phyloP scores from a whole-genome alignment of 2,329 filamentous ascomycete species.

The Coleophoma crateriformis region DNA sequence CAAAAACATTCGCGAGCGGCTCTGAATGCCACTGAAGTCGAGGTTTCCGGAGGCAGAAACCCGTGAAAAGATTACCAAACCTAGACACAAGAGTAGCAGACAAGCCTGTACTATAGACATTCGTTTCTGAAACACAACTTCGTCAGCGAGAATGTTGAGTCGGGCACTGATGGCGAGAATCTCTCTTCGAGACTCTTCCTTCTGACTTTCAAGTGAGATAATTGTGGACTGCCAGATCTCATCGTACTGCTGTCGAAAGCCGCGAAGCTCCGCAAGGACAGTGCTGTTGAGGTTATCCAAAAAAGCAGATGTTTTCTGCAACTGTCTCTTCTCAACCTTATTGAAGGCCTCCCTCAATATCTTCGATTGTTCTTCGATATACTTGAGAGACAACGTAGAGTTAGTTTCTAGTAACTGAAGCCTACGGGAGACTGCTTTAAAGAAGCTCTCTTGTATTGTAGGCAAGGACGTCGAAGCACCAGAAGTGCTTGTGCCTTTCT shows the following conservation, averaged over 20 bases:
- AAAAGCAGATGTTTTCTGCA: slow-evolving; percentile 77
- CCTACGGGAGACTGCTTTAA: slow-evolving; percentile 92
- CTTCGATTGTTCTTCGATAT: slow-evolving; percentile 93
- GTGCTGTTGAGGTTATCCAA: slow-evolving; percentile 82
- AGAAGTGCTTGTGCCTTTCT: slow-evolving; percentile 29
- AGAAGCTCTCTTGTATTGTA: slow-evolving; percentile 94
- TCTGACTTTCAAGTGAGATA: slow-evolving; percentile 82
- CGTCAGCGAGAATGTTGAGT: slow-evolving; percentile 86
- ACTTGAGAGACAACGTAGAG: slow-evolving; percentile 85
- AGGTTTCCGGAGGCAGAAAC: slow-evolving; percentile 32
- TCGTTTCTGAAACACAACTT: slow-evolving; percentile 79
- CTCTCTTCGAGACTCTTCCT: slow-evolving; percentile 77
- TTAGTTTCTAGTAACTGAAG: slow-evolving; percentile 88
- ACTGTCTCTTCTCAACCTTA: slow-evolving; percentile 81
- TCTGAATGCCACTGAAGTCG: slow-evolving; percentile 16
- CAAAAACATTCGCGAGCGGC: slow-evolving; percentile 10
- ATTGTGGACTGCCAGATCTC: slow-evolving; percentile 96
- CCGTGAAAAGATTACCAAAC: slow-evolving; percentile 76
- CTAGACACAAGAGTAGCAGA: slow-evolving; percentile 78
- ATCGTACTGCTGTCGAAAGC: slow-evolving; percentile 81
- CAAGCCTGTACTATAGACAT: slow-evolving; percentile 92
- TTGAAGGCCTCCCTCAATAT: slow-evolving; percentile 83
- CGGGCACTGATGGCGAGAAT: slow-evolving; percentile 75
- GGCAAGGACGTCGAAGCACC: slow-evolving; percentile 54
- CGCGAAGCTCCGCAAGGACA: slow-evolving; percentile 73